These are phyloP conservation scores for Cryptococcus hybrid DNA, from an alignment of 1,284 basidiomycete genomes.

Conservation along the genomic window DNA sequence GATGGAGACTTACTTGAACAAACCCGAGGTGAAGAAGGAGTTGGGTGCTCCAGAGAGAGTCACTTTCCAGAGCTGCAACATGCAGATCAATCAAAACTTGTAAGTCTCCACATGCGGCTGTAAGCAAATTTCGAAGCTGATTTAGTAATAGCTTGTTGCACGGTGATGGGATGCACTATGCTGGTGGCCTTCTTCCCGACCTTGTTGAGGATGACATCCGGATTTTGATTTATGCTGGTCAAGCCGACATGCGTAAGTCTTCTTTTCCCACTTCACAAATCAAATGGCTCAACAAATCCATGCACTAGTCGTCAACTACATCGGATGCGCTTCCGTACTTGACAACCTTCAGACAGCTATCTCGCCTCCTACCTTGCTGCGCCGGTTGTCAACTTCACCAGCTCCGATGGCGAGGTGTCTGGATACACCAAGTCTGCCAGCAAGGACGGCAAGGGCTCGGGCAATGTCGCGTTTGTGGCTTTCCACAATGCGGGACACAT, in stretches of 20 bases:
- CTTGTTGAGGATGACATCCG: conserved; percentile 72
- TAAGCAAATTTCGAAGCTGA: neutral
- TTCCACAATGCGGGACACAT: conserved; percentile 76
- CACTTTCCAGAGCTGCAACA: conserved; percentile 61
- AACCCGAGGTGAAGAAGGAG: conserved; percentile 64
- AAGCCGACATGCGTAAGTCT: conserved; percentile 66
- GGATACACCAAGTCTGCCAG: conserved; percentile 58
- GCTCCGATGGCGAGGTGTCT: conserved; percentile 35
- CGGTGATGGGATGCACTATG: conserved; percentile 77
- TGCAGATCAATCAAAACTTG: conserved; percentile 54
- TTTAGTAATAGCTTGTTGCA: conserved; percentile 54
- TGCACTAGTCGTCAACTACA: conserved; percentile 33
- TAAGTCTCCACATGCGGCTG: conserved; percentile 11
- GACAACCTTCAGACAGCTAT: conserved; percentile 57
- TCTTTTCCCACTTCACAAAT: neutral
- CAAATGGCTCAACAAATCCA: neutral
- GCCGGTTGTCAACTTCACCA: conserved; percentile 58
- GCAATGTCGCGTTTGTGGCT: conserved; percentile 71
- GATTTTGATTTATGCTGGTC: conserved; percentile 78
- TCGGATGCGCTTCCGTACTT: conserved; percentile 40
- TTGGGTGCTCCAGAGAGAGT: conserved; percentile 66
- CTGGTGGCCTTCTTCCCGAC: conserved; percentile 67
- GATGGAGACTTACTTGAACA: conserved; percentile 77
- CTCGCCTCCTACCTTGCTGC: conserved; percentile 60
- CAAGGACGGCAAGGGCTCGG: conserved; percentile 61